A percentile compares a stretch with the other conserved stretches of the same genome.
Evolutionary conservation across 2,329 filamentous ascomycete genomes (phyloP).

Genomic region (Fusarium nodosum): DNA sequence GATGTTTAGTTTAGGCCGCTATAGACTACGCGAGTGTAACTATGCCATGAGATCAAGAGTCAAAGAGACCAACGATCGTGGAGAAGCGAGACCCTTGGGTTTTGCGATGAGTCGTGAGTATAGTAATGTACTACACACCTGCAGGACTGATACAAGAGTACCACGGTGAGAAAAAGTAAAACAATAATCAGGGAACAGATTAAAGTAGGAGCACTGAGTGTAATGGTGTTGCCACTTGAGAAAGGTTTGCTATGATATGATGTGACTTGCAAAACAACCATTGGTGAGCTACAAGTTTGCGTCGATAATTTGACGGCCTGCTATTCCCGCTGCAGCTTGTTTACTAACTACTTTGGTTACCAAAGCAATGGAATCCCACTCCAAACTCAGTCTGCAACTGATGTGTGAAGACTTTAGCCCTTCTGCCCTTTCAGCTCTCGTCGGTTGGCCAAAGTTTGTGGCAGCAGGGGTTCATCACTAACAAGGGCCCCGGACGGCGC

Average conservation of each 20-base stretch:
- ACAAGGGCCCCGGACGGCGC: conserved; percentile 32
- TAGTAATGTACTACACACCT: not conserved
- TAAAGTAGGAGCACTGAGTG: not conserved
- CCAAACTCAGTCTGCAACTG: not conserved
- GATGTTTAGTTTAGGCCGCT: conserved; percentile 3
- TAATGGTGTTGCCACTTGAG: conserved; percentile 20
- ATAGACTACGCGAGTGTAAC: conserved; percentile 25
- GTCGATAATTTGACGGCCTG: not conserved
- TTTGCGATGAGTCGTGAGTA: conserved; percentile 27
- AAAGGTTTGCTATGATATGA: conserved; percentile 14
- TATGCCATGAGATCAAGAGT: conserved; percentile 10
- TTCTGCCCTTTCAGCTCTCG: conserved; percentile 8
- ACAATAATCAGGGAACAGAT: not conserved
- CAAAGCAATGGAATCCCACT: not conserved
- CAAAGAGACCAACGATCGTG: conserved; percentile 3
- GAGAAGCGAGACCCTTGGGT: conserved; percentile 16
- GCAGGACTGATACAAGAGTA: not conserved
- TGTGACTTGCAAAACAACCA: conserved; percentile 3
- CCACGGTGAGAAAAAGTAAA: conserved; percentile 21
- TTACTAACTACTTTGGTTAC: not conserved
- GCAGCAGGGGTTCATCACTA: conserved; percentile 22
- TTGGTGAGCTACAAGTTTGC: conserved; percentile 4
- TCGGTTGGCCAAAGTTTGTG: conserved; percentile 22
- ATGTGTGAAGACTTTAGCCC: not conserved
- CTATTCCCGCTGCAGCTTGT: conserved; percentile 7